Evolutionary conservation across 768 basidiomycete genomes (phyloP), one percentile per base, ranked within the genome.

Genomic region (Russula brevipes): DNA sequence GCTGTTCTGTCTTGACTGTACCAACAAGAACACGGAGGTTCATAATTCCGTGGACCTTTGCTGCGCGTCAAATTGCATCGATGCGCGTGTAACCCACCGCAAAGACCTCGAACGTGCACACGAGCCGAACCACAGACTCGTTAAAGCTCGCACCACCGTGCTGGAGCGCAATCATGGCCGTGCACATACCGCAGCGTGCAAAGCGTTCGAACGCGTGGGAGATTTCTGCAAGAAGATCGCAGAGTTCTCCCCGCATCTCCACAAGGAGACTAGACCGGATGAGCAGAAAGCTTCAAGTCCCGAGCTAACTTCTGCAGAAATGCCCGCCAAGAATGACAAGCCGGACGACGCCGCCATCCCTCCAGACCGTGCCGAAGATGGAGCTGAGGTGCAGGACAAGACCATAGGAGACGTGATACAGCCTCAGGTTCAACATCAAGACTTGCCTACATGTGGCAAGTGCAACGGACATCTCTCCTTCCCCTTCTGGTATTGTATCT

Each of bases 401-500:
- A 4, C 17, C 12, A 2, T 30, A 39, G 42, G 10, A 39, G 35
- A 19, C 9, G 4, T n/a, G 19, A 11, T 17, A 9, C 42, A 39
- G 4, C 4, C 4, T n/a, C 45, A 47, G n/a, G 44, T 9, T 17
- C 30, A 6, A 11, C 14, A 46, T 11, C 8, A 2, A 9, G 42
- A 31, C 36, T 24, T 69, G 38, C 63, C 69, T 5, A 31, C 51
- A 8, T 74, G 73, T 51, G 58, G 62, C 12, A 61, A 61, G 1
- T 74, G 74, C 64, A 54, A 55, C 1, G 57, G 66, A 11, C 51
- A 19, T 3, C 57, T 72, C 24, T 50, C 64, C 2, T 62, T 68
- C 51, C 72, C 74, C 4, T 74, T 70, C 57, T 74, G 74, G 73
- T 74, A 69, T 38, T 75, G 73, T 59, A 67, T 71, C 6, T 61